Evolutionary conservation across 2,329 filamentous ascomycete species (phyloP), one percentile per base, ranked within the genome.

Genomic region (Epichloe typhina): DNA sequence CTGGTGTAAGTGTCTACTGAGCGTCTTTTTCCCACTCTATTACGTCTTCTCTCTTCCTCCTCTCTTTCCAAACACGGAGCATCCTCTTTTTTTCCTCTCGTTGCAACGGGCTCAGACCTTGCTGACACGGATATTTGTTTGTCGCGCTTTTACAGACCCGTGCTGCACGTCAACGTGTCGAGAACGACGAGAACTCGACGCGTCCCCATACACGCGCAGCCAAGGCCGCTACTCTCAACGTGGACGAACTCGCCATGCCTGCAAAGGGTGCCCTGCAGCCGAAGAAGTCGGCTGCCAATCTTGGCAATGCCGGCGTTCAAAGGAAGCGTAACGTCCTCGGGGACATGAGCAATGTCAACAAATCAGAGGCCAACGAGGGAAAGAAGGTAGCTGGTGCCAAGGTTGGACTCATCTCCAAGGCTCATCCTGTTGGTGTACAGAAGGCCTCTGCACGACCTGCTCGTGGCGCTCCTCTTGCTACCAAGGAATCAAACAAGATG

Each of bases 131-230:
- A 36, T 23, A 13, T 35, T 11, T 31, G 19, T 26, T 9, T 33
- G 38, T 33, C 35, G 36, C 40, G 42, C 12, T 17, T 50, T 23
- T 35, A 5, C 73, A 74, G 84, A 79, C 76, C 74, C 84, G 86
- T 69, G 74, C 79, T 66, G 75, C 82, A 62, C 80, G 85, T 69
- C 79, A 82, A 66, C 84, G 89, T 71, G 79, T 82, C 66, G 90
- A 96, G 75, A 96, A 96, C 66, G 91, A 96, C 67, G 93, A 96
- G 74, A 95, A 95, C 53, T 82, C 86, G 54, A 88, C 86, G 71
- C 88, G 90, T 72, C 51, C 51, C 21, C 74, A 96, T 66, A 97
- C 93, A 61, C 82, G 93, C 72, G 90, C 93, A 72, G 90, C 93
- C 58, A 96, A 97, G 73, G 83, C 89, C 49, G 88, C 88, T 52